Base-by-base conservation (phyloP, 495 filamentous ascomycete species). In the Lophiostoma macrostomum region DNA sequence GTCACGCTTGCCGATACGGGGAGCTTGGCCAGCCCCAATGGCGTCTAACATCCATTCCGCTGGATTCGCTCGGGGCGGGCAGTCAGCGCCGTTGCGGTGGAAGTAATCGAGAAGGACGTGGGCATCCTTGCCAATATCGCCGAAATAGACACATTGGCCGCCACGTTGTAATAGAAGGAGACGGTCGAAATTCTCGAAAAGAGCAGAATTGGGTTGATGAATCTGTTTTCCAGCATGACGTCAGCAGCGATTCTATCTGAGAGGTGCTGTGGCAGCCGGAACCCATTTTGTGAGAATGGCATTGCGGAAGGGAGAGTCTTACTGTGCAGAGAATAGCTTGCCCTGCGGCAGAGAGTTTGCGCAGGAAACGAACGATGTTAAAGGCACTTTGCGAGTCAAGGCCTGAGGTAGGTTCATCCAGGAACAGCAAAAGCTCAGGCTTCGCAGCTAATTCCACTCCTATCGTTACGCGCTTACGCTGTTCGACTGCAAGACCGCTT, bases 291-390 rank as follows among this genome's bases (percentile, higher is more conserved):
- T n/a, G n/a, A n/a, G n/a, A n/a, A n/a, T n/a, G n/a, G n/a, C n/a
- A n/a, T n/a, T n/a, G n/a, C n/a, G n/a, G n/a, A n/a, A n/a, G n/a
- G n/a, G n/a, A n/a, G n/a, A n/a, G n/a, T n/a, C n/a, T n/a, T n/a
- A n/a, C n/a, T n/a, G 91, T 96, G 69, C 86, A 90, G 1, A 95
- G 79, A 64, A 96, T 88, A 14, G 91, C 89, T 61, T 95, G 90
- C 1, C 91, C 91, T 31, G 83, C 82, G 0, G 78, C 80, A 0
- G 90, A 83, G 8, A 95, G 77, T 71, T 94, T 95, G 40, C 83
- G 83, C 42, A 95, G 69, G 75, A 95, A 95, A 38, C 86, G 83
- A 12, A 95, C 82, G 53, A 95, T 95, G 54, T 91, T 91, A 74
- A 88, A 96, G 3, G 91, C 86, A 49, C 79, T 82, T 63, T 90